Percentiles rank a stretch among this genome's conserved stretches.
Conservation (phyloP, 352 stramenopile genomes). For the Halophytophthora polymorphica region DNA sequence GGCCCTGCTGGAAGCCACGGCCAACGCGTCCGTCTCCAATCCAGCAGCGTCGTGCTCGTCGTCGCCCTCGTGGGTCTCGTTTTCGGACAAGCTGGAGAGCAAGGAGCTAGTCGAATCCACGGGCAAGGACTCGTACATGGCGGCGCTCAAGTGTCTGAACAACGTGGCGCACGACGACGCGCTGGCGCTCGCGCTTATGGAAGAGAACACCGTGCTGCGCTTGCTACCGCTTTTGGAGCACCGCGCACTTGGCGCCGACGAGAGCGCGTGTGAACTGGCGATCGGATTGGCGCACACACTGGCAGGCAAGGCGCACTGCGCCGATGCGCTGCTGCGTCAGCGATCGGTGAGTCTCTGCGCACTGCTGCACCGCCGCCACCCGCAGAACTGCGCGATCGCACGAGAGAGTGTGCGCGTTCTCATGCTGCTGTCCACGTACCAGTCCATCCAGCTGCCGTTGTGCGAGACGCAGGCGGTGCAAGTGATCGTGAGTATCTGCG, state of each 20-base stretch:
- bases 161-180: constrained; percentile 64
- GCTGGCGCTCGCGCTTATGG: constrained; percentile 51
- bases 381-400: constrained; percentile 29
- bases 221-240: constrained; percentile 49
- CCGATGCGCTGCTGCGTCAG: constrained; percentile 41
- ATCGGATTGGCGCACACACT: constrained; percentile 43
- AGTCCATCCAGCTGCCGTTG: constrained; percentile 54
- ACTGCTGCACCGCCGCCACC: constrained; percentile 44
- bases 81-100: background rate
- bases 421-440: constrained; percentile 63
- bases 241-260: constrained; percentile 30
- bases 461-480: constrained; percentile 61
- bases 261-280: constrained; percentile 40
- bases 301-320: constrained; percentile 45
- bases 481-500: constrained; percentile 58
- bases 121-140: constrained; percentile 55
- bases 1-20: constrained; percentile 39
- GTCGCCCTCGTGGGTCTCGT: constrained; percentile 7
- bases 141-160: constrained; percentile 63
- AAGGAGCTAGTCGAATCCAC: constrained; percentile 2
- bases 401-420: constrained; percentile 45
- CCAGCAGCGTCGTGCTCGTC: constrained; percentile 8
- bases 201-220: constrained; percentile 43
- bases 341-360: constrained; percentile 55
- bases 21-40: constrained; percentile 2